phyloP scores from a whole-genome alignment of 164 flowering plant species.

The Aristolochia contorta region DNA sequence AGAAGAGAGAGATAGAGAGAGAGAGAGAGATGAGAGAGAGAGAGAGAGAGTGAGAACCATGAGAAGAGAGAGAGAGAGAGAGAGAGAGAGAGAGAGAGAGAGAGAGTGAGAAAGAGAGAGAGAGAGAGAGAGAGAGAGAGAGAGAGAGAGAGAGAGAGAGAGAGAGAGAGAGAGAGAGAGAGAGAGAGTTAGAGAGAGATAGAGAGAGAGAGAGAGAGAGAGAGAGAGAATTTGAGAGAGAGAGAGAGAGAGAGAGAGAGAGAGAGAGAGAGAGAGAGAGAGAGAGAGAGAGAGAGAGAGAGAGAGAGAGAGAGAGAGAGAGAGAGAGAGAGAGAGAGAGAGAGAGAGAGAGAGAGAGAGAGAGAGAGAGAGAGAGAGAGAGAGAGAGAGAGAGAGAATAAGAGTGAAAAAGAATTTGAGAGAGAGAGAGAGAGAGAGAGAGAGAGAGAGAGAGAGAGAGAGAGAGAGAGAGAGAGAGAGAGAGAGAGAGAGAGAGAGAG shows the following conservation, averaged over 20 bases:
- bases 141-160: background rate
- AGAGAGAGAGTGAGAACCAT: background rate
- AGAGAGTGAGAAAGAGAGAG: background rate
- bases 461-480: background rate
- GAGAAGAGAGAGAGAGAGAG: background rate
- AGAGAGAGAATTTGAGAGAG: too few species aligned
- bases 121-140: background rate
- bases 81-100: background rate
- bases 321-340: background rate
- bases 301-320: background rate
- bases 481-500: background rate
- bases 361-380: background rate
- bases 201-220: too few species aligned
- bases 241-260: background rate
- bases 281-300: background rate
- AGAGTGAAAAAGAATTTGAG: too few species aligned
- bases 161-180: background rate
- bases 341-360: background rate
- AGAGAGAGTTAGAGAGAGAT: too few species aligned
- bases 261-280: background rate
- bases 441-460: background rate
- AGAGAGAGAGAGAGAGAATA: background rate
- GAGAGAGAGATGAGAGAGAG: background rate
- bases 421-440: background rate
- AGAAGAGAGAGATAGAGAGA: background rate